A percentile compares a stretch with the other conserved stretches of the same genome.
These are phyloP conservation scores for Globisporangium paddicum DNA, from an alignment of 352 stramenopile genomes.

Conservation along the genomic window DNA sequence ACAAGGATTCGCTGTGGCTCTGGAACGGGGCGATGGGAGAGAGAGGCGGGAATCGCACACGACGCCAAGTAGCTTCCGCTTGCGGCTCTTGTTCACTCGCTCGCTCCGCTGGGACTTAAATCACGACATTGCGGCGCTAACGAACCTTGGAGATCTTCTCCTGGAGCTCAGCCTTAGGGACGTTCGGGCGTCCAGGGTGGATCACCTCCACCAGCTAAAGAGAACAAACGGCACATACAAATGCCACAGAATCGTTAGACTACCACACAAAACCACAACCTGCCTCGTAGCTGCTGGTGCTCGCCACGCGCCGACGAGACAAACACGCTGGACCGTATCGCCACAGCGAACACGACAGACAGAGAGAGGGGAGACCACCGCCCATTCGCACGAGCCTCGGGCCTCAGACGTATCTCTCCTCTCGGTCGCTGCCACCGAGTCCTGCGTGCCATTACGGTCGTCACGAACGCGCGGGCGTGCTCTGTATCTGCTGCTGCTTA, in stretches of 20 bases:
- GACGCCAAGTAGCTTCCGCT: background rate
- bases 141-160: slow-evolving; percentile 96
- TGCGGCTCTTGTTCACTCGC: background rate
- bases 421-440: too few species aligned
- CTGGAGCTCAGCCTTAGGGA: slow-evolving; percentile 96
- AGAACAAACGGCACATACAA: background rate
- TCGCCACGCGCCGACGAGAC: background rate
- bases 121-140: background rate
- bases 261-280: too few species aligned
- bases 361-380: too few species aligned
- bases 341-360: background rate
- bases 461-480: background rate
- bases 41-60: background rate
- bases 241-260: slow-evolving; percentile 4
- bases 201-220: slow-evolving; percentile 97
- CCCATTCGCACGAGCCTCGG: too few species aligned
- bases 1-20: background rate
- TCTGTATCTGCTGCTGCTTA: slow-evolving; percentile 41
- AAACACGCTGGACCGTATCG: background rate
- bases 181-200: slow-evolving; percentile 96
- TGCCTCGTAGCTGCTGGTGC: background rate
- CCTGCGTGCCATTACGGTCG: background rate
- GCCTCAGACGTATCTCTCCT: too few species aligned
- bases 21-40: background rate
- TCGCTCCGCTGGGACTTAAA: background rate